Evolutionary conservation across 257 asterid genomes (phyloP).

Genomic region (Galeopsis tetrahit): DNA sequence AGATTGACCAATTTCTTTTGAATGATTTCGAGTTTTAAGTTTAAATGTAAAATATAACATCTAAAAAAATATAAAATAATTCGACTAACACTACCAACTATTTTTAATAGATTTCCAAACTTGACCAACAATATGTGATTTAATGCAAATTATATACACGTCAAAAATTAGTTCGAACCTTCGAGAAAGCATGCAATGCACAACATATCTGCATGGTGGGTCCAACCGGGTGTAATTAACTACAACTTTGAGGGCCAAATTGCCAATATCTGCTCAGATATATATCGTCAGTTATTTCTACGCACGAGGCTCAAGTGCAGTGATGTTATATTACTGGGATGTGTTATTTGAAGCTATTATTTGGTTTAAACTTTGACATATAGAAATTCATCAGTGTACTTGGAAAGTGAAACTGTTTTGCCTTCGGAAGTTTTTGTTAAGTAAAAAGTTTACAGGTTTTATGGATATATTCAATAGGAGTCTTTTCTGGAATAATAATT

Average conservation of each 20-base stretch:
- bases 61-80: too few relatives aligned
- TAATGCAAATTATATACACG: too few relatives aligned
- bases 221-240: too few relatives aligned
- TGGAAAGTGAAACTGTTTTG: not conserved
- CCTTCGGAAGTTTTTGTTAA: not conserved
- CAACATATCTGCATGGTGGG: too few relatives aligned
- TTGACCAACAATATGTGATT: too few relatives aligned
- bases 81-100: too few relatives aligned
- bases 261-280: too few relatives aligned
- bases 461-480: constrained; percentile 23
- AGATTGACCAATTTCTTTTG: constrained; percentile 8
- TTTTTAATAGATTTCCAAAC: too few relatives aligned
- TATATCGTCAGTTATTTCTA: too few relatives aligned
- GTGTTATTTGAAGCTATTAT: not conserved
- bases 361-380: not conserved
- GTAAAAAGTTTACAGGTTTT: not conserved
- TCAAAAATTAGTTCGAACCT: too few relatives aligned
- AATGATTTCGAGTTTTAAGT: constrained; percentile 6
- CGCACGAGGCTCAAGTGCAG: not conserved
- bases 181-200: too few relatives aligned
- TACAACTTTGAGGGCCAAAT: too few relatives aligned
- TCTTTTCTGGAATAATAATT: constrained; percentile 36
- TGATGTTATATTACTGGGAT: constrained; percentile 14
- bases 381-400: constrained; percentile 3
- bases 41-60: not conserved